These are phyloP conservation scores for Lyophyllum decastes DNA, from an alignment of 768 basidiomycete species.

Conservation along the genomic window DNA sequence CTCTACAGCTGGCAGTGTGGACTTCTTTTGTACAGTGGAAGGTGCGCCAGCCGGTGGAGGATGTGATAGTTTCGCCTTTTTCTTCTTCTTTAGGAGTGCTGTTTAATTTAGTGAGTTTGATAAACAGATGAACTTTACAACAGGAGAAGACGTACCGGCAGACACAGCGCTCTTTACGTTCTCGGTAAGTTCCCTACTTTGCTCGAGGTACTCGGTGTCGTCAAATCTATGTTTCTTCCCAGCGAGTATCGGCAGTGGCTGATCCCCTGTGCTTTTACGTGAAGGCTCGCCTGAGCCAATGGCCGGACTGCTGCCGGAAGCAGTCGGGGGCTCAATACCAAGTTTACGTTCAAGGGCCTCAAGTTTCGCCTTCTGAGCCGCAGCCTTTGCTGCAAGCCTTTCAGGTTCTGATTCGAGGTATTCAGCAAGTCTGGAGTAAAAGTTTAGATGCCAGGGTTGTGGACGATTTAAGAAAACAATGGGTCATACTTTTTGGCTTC, in stretches of 20 bases:
- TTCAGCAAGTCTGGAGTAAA: conserved; percentile 63
- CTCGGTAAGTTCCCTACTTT: conserved; percentile 88
- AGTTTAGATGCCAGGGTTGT: background rate
- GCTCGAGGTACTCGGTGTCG: conserved; percentile 89
- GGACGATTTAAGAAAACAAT: background rate
- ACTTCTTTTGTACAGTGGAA: background rate
- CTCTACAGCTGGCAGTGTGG: background rate
- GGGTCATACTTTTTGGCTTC: conserved; percentile 87
- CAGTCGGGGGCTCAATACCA: conserved; percentile 52
- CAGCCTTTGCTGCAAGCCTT: conserved; percentile 74
- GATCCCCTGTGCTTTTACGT: conserved; percentile 25
- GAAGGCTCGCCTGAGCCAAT: conserved; percentile 29
- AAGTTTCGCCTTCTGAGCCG: conserved; percentile 80
- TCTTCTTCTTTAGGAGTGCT: conserved; percentile 78
- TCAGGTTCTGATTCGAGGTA: conserved; percentile 86
- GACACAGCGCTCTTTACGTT: conserved; percentile 89
- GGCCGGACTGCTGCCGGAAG: conserved; percentile 18
- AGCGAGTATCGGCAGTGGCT: conserved; percentile 45
- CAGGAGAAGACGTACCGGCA: conserved; percentile 52
- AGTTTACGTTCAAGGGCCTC: conserved; percentile 84
- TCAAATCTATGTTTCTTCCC: conserved; percentile 90
- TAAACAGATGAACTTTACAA: background rate
- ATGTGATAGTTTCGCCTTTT: conserved; percentile 58
- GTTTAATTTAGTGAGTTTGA: background rate
- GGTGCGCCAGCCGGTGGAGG: conserved; percentile 14